Evolutionary conservation across 176 grass and related monocot genomes (phyloP), one percentile per base, ranked within the genome.

Genomic region (Bolboschoenus planiculmis): DNA sequence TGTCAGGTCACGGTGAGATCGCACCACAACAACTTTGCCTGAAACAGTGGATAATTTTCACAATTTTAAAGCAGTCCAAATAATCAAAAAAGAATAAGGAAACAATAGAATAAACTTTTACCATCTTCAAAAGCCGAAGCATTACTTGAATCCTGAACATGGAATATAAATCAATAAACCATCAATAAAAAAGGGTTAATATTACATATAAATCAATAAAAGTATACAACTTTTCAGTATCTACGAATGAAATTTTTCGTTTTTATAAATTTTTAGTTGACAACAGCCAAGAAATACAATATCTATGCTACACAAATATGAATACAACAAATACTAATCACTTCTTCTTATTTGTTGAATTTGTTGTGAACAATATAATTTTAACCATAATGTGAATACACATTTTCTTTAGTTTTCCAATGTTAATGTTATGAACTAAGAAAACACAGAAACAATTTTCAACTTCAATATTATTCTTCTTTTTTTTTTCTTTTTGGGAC

Each of bases 91-190:
- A 86, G 48, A 7, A 61, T 37, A 37, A 82, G 7, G 75, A 86
- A 39, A 30, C 80, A 14, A 37, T 53, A 80, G 51, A 56, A 64
- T 70, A 53, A 39, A 54, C 50, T 35, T 24, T 51, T 90, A 93
- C 91, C 91, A 79, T 90, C 88, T 85, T 93, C 78, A 64, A 88
- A 83, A 86, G 35, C 66, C 81, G 80, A 70, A 60, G 81, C 35
- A 57, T 55, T 62, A 87, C 71, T 80, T 79, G 78, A 78, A 76
- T 68, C 75, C 56, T 86, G 87, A 60, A 48, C 59, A 30, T 15
- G 27, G 81, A 82, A 34, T 44, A 78, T 10, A 89, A 31, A 26
- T 42, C 61, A 82, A 86, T 39, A 83, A 77, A 27, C 58, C 24
- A 61, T 27, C 58, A 30, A 3, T 11, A 10, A 27, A 61, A 26